Base-by-base conservation (phyloP, 495 filamentous ascomycete genomes). In the Penicillium manginii region DNA sequence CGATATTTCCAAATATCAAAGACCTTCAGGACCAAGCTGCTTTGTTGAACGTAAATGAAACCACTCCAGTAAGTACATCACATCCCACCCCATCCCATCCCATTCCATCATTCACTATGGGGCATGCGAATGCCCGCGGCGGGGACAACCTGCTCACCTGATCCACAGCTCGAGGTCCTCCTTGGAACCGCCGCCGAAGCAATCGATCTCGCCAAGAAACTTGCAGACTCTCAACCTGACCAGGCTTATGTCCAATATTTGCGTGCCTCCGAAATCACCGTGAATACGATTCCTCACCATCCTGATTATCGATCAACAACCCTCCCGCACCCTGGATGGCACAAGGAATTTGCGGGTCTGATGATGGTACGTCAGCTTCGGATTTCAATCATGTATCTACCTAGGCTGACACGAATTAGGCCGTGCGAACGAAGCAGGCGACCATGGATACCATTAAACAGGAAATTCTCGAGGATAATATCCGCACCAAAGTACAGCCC, bases 211-310 rank as follows among this genome's bases (percentile, higher is more conserved):
- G 70, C 75, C 23, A 69, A 64, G 50, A 52, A 50, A 14, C 70
- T 74, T 49, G 61, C 67, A 37, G 73, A 83, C 33, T 84, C 86
- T 43, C 66, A 79, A 55, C 75, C 79, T n/a, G 86, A 91, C 60
- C 74, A 69, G 32, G 87, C 86, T 49, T 91, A 87, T 61, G 78
- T 87, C 23, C 90, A 96, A 47, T 98, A 90, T 71, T 80, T 97
- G 50, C 84, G 87, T 40, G 88, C 93, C 22, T 90, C 81, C 45
- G 87, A 90, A 47, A 87, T 98, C 57, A 80, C 88, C 33, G 79
- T 90, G 21, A 82, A 93, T 39, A 76, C 87, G 33, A 87, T 96
- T 33, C 92, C 91, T 9, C 77, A 78, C 33, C 86, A 92, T 59
- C 84, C 83, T 50, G 88, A 91, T 32, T 91, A 83, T 64, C 80